These are phyloP conservation scores for Venturia nashicola DNA, from an alignment of 2,329 filamentous ascomycete species.

Conservation along the genomic window DNA sequence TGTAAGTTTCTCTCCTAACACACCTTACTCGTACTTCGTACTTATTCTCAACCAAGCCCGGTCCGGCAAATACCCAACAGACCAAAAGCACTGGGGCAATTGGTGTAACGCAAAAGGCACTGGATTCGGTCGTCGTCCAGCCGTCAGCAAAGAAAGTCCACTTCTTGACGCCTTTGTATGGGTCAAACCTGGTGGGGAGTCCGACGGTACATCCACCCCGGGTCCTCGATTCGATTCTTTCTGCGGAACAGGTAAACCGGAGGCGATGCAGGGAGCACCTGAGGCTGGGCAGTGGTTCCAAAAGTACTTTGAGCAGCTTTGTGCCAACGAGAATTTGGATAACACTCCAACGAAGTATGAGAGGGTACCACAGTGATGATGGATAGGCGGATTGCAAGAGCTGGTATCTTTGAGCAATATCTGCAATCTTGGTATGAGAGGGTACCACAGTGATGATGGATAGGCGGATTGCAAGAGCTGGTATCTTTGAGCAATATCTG, in stretches of 20 bases:
- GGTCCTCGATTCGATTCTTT: slow-evolving; percentile 41
- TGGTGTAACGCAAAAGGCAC: slow-evolving; percentile 56
- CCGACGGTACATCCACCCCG: slow-evolving; percentile 32
- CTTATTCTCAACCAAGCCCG: slow-evolving; percentile 19
- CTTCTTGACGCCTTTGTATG: slow-evolving; percentile 56
- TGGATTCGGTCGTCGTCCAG: slow-evolving; percentile 53
- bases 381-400: not conserved
- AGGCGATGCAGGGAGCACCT: slow-evolving; percentile 50
- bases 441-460: not conserved
- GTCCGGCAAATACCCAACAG: slow-evolving; percentile 48
- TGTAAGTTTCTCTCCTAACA: slow-evolving; percentile 11
- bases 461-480: not conserved
- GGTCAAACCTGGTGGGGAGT: slow-evolving; percentile 54
- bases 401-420: not conserved
- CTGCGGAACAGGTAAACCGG: slow-evolving; percentile 35
- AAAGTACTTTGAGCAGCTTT: slow-evolving; percentile 27
- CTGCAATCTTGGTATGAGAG: too few species aligned
- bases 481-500: not conserved
- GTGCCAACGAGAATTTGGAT: slow-evolving; percentile 22
- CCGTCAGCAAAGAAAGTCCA: slow-evolving; percentile 45
- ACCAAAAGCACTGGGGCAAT: slow-evolving; percentile 46
- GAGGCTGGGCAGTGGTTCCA: slow-evolving; percentile 59
- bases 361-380: not conserved
- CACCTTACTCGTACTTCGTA: not conserved
- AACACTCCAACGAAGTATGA: not conserved